These are phyloP conservation scores for Didymellaceae sp. DNA, from an alignment of 2,329 filamentous ascomycete genomes.

Conservation along the genomic window DNA sequence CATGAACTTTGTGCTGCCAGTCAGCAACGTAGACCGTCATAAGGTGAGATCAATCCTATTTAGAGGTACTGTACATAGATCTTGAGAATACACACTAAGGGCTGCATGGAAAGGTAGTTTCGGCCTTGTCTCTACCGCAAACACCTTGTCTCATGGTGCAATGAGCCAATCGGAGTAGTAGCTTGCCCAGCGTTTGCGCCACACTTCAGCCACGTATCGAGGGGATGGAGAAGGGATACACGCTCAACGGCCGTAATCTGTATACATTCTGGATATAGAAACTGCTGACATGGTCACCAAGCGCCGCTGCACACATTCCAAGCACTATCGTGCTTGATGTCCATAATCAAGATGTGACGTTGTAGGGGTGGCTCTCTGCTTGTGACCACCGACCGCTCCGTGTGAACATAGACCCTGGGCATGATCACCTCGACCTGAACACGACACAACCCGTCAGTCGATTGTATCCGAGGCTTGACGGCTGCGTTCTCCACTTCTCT, in stretches of 20 bases:
- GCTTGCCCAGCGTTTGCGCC: constrained; percentile 16
- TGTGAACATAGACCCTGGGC: constrained; percentile 20
- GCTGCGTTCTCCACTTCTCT: constrained; percentile 15
- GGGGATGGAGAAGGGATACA: background rate
- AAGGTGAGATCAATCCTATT: too few species aligned
- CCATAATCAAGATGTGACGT: constrained; percentile 26
- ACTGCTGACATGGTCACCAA: too few species aligned
- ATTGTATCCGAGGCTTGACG: constrained; percentile 19
- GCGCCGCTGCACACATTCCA: background rate
- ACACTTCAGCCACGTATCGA: constrained; percentile 2
- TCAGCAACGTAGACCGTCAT: too few species aligned
- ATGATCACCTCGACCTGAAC: constrained; percentile 27
- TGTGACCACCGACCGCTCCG: constrained; percentile 25
- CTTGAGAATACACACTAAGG: background rate
- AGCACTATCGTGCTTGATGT: background rate
- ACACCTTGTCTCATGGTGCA: constrained; percentile 11
- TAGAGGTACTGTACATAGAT: too few species aligned
- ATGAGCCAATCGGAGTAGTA: constrained; percentile 10
- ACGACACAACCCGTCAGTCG: constrained; percentile 25
- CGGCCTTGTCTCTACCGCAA: constrained; percentile 20
- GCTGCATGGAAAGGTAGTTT: constrained; percentile 7
- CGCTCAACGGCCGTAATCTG: background rate
- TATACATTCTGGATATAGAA: background rate
- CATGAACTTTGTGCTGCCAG: too few species aligned
- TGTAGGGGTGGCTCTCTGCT: constrained; percentile 39